Evolutionary conservation across 2,329 filamentous ascomycete genomes (phyloP), one percentile per base, ranked within the genome.

Genomic region (Lachnellula cervina): DNA sequence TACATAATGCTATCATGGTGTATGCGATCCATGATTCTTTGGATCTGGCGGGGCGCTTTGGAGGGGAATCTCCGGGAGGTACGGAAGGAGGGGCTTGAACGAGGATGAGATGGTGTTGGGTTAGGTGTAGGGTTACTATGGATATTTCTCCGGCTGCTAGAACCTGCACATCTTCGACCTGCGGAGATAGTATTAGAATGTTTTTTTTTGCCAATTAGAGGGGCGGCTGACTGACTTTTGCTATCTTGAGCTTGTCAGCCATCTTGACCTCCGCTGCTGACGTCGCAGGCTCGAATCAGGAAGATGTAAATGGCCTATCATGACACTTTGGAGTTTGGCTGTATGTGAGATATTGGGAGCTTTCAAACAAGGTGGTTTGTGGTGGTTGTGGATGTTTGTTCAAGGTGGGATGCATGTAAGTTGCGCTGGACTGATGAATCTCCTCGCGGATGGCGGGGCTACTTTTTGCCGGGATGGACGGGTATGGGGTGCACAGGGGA

Each of bases 21-120:
- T 92, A 99, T 16, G 94, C 92, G 54, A 97, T 90, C 89, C 93
- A 99, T 69, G 89, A 83, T 72, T 96, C 89, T 69, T 75, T 76
- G 11, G 68, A 67, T 55, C 71, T 69, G n/a, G 64, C 57, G n/a
- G 67, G 59, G 21, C 73, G 73, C 49, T 76, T 68, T 58, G 56
- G 51, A 14, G 56, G 19, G 42, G 52, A 23, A 35, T 45, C 54
- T 21, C 58, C 61, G 49, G 54, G 54, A 34, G 61, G 72, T 66
- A 52, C 67, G 34, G 56, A 40, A 19, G 56, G 58, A 59, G 50
- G 70, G 47, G 69, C 66, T 58, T 72, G 69, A 38, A 73, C 55
- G 61, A 62, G 72, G 60, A 78, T 75, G 49, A 77, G 75, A 70
- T 88, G 83, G 77, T 59, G 82, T 50, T 37, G 47, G 9, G 32